Evolutionary conservation across 2,329 filamentous ascomycete genomes (phyloP), one percentile per base, ranked within the genome.

Genomic region (Fusarium sp.): DNA sequence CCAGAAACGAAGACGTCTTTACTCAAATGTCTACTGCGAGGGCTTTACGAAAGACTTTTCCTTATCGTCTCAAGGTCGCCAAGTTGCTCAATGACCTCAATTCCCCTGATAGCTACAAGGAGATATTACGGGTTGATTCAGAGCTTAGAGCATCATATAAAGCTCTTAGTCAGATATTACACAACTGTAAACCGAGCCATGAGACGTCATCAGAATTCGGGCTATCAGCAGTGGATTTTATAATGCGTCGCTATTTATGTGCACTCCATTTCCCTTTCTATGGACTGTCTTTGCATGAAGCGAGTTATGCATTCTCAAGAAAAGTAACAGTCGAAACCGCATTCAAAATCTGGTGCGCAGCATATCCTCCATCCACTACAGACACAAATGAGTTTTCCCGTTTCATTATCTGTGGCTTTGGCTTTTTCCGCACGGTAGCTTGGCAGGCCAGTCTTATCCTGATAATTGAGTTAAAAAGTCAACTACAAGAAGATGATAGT

Each of bases 241-340:
- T 87, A 22, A 80, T 88, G 62, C 82, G 85, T 26, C 84, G 87
- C 10, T 88, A 87, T 69, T 75, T 90, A 4, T 79, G 86, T 7
- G 79, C 84, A 0, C 79, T 91, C 0, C 89, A 92, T 70, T 78
- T 85, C 4, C 85, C 85, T 0, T 89, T 83, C 70, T 82, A 84
- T 26, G 75, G 74, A 1, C 71, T 78, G 0, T 77, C 83, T 2
- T 74, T 82, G 3, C 74, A 75, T 1, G 78, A 86, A 6, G 78
- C 83, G 1, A 72, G 79, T 4, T 88, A 84, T 61, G 84, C 85
- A 1, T 88, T 82, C 62, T 87, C 87, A 0, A 76, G 84, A 1
- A 85, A 83, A 43, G 80, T 83, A 0, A 77, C 83, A 0, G 66
- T 86, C 7, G 87, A 89, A 8, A 79, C 79, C 0, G 79, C 83